Percentiles rank a stretch among this genome's conserved stretches.
Evolutionary conservation across 352 stramenopile species (phyloP).

Genomic region (Phytopythium cucurbitacearum): DNA sequence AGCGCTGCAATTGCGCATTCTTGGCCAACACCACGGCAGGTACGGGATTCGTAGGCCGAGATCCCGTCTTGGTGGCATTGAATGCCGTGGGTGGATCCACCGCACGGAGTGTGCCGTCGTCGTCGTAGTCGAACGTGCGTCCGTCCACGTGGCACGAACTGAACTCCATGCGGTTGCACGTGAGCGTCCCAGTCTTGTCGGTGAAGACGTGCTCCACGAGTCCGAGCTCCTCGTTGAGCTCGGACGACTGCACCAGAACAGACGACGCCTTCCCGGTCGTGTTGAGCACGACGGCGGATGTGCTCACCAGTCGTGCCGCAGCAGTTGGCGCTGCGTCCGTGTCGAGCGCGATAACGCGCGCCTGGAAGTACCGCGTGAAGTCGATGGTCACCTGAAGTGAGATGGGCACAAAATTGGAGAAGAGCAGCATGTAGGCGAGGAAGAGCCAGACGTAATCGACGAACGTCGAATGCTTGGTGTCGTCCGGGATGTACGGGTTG

Average conservation of each 20-base stretch:
- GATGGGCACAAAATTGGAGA: slow-evolving; percentile 92
- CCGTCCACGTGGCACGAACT: slow-evolving; percentile 89
- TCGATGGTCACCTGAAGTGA: slow-evolving; percentile 89
- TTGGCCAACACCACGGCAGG: slow-evolving; percentile 8
- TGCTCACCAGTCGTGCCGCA: not conserved
- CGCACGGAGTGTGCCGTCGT: slow-evolving; percentile 17
- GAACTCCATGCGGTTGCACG: slow-evolving; percentile 93
- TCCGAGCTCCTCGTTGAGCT: slow-evolving; percentile 91
- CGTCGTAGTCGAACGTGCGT: slow-evolving; percentile 37
- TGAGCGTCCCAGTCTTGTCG: slow-evolving; percentile 93
- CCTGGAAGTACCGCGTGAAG: slow-evolving; percentile 82
- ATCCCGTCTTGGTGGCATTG: slow-evolving; percentile 3
- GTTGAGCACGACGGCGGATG: not conserved
- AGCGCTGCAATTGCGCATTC: slow-evolving; percentile 23
- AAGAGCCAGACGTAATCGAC: slow-evolving; percentile 53
- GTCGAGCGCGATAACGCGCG: slow-evolving; percentile 63
- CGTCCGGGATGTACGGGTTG: slow-evolving; percentile 42
- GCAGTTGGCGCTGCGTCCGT: slow-evolving; percentile 12
- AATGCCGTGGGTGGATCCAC: slow-evolving; percentile 7
- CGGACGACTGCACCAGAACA: slow-evolving; percentile 71
- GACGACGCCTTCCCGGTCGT: slow-evolving; percentile 28
- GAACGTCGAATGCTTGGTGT: slow-evolving; percentile 24
- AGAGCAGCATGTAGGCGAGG: slow-evolving; percentile 87
- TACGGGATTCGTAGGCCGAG: slow-evolving; percentile 3
- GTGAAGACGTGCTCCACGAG: slow-evolving; percentile 97